Conservation (phyloP, 495 filamentous ascomycete species). For the Haplographium delicatum region DNA sequence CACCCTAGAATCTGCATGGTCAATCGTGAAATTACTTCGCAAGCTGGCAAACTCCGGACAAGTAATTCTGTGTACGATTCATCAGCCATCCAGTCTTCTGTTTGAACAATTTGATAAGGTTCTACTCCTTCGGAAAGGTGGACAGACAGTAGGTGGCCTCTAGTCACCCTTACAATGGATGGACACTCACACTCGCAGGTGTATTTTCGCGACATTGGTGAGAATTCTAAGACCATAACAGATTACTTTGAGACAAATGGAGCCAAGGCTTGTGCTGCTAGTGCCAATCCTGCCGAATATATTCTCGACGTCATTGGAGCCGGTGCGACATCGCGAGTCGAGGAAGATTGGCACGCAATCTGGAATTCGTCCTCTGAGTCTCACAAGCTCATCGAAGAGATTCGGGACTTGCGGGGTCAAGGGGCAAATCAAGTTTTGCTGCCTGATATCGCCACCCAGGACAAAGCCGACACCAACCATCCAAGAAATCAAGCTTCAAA, state of each 20-base stretch:
- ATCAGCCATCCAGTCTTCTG: slow-evolving; percentile 82
- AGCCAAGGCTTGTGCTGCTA: slow-evolving; percentile 58
- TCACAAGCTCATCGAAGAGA: slow-evolving; percentile 41
- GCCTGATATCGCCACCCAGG: too few relatives aligned
- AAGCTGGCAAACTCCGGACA: slow-evolving; percentile 78
- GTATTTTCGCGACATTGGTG: slow-evolving; percentile 72
- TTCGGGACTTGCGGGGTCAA: slow-evolving; percentile 47
- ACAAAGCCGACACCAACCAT: too few relatives aligned
- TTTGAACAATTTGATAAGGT: slow-evolving; percentile 86
- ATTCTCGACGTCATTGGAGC: slow-evolving; percentile 90
- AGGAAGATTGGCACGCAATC: slow-evolving; percentile 73
- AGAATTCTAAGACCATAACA: slow-evolving; percentile 53
- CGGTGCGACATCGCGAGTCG: slow-evolving; percentile 66
- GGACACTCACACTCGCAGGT: too few relatives aligned
- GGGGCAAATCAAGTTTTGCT: not conserved
- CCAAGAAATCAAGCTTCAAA: not conserved
- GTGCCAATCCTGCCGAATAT: slow-evolving; percentile 90
- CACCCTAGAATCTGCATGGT: slow-evolving; percentile 86
- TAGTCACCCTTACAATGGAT: too few relatives aligned
- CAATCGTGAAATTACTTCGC: slow-evolving; percentile 68
- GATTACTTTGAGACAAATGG: slow-evolving; percentile 71
- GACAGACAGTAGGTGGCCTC: too few relatives aligned
- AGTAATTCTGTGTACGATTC: slow-evolving; percentile 89
- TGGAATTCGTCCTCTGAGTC: slow-evolving; percentile 78
- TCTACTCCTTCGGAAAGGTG: slow-evolving; percentile 60